Evolutionary conservation across 163 green algal genomes (phyloP).

Genomic region (Smithsoniella earleae): DNA sequence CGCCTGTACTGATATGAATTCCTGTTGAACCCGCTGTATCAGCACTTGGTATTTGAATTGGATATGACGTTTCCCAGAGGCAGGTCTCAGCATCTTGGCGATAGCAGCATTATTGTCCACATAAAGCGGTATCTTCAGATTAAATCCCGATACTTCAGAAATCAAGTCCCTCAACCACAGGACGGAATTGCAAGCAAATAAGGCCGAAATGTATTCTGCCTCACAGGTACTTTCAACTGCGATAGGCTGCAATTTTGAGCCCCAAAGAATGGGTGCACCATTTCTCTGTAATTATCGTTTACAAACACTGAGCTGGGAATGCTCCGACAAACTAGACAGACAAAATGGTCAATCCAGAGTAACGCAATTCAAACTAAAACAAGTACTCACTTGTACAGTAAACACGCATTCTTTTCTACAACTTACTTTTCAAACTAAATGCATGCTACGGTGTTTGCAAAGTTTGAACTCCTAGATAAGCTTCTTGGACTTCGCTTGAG

Average conservation of each 20-base stretch:
- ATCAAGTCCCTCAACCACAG: conserved; percentile 39
- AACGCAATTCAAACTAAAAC: background rate
- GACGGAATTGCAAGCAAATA: conserved; percentile 35
- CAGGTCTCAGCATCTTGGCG: too few species aligned
- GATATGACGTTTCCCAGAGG: too few species aligned
- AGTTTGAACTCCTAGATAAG: too few species aligned
- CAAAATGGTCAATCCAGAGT: background rate
- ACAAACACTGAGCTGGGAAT: background rate
- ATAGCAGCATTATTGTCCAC: too few species aligned
- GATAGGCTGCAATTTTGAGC: conserved; percentile 38
- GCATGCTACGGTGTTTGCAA: background rate
- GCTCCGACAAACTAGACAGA: background rate
- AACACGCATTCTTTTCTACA: background rate
- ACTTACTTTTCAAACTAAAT: background rate
- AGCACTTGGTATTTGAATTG: too few species aligned
- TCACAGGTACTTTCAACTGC: conserved; percentile 41
- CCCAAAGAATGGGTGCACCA: conserved; percentile 40
- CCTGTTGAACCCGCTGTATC: too few species aligned
- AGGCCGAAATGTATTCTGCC: conserved; percentile 51
- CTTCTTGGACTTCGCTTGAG: too few species aligned
- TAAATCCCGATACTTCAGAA: conserved; percentile 34
- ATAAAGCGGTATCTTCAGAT: too few species aligned
- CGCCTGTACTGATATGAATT: too few species aligned
- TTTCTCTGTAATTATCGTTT: conserved; percentile 5
- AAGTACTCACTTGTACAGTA: background rate